Conservation (phyloP, 495 filamentous ascomycete genomes). For the Podospora bellae-mahoneyi region DNA sequence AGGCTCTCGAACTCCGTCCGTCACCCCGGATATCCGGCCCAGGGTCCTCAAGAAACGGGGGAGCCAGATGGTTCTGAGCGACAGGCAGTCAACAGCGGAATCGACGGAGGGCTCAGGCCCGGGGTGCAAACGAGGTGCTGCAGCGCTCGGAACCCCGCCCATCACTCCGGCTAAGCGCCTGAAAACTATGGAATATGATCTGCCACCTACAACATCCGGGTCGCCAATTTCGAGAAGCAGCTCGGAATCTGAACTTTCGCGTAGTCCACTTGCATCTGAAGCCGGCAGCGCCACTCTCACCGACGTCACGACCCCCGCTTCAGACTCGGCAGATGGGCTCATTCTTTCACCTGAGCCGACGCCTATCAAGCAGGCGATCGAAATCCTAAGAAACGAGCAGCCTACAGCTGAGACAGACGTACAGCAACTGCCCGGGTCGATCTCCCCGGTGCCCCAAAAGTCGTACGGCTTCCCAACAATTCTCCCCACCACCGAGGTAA, state of each 20-base stretch:
- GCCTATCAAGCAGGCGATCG: slow-evolving; percentile 30
- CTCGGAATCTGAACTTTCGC: slow-evolving; percentile 18
- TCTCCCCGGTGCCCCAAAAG: slow-evolving; percentile 12
- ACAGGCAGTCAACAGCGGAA: slow-evolving; percentile 29
- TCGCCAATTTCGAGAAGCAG: slow-evolving; percentile 27
- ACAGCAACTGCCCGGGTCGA: slow-evolving; percentile 8
- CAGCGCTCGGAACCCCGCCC: slow-evolving; percentile 42
- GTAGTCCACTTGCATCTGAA: slow-evolving; percentile 27
- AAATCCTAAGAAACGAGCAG: slow-evolving; percentile 33
- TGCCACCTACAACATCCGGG: slow-evolving; percentile 26
- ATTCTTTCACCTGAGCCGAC: slow-evolving; percentile 40
- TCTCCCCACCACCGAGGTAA: slow-evolving; percentile 19
- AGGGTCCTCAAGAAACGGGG: slow-evolving; percentile 38
- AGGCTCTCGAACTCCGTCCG: slow-evolving; percentile 44
- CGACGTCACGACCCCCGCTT: slow-evolving; percentile 41
- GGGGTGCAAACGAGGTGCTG: slow-evolving; percentile 35
- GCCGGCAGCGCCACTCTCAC: slow-evolving; percentile 32
- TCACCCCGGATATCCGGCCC: slow-evolving; percentile 49
- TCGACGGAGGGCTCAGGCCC: slow-evolving; percentile 13
- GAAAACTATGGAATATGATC: slow-evolving; percentile 36
- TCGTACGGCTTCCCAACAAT: slow-evolving; percentile 5
- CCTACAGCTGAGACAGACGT: slow-evolving; percentile 12
- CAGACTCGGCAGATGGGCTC: slow-evolving; percentile 34
- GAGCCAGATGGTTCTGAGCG: slow-evolving; percentile 28
- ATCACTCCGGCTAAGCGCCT: slow-evolving; percentile 44